Evolutionary conservation across 2,329 filamentous ascomycete species (phyloP).

Genomic region (Sporothrix curviconia): DNA sequence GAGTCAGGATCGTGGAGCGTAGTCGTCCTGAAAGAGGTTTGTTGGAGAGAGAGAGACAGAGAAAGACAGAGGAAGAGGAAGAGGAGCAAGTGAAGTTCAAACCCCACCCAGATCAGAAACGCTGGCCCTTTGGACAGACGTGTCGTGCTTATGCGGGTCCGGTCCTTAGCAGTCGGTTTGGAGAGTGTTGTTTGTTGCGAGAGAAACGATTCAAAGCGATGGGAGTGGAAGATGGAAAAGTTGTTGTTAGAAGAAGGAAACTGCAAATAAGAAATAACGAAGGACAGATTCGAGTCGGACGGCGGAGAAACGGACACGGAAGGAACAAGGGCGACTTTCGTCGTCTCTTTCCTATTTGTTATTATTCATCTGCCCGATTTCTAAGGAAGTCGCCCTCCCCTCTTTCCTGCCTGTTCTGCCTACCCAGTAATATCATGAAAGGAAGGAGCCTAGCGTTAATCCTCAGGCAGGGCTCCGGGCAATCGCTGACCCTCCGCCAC

Average conservation of each 20-base stretch:
- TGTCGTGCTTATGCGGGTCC: slow-evolving; percentile 13
- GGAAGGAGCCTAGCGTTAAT: no score
- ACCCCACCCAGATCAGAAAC: slow-evolving; percentile 11
- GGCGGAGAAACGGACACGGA: background rate
- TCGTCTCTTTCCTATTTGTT: background rate
- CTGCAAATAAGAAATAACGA: background rate
- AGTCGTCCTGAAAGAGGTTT: slow-evolving; percentile 9
- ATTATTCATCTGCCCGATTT: slow-evolving; percentile 11
- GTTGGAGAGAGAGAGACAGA: background rate
- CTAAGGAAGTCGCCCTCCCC: background rate
- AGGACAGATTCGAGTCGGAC: background rate
- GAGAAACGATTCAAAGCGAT: background rate
- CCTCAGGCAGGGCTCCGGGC: no score
- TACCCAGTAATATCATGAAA: no score
- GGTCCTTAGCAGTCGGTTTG: background rate
- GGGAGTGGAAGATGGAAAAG: background rate
- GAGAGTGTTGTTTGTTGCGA: background rate
- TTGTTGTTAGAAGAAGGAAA: background rate
- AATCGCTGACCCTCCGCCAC: no score
- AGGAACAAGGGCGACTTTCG: background rate
- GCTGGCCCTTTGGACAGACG: background rate
- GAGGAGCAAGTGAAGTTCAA: slow-evolving; percentile 7
- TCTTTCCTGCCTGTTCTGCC: background rate
- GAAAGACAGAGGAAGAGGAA: background rate
- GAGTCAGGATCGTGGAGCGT: slow-evolving; percentile 23